phyloP scores from a whole-genome alignment of 345 rosid species.

The Acer yangbiense region DNA sequence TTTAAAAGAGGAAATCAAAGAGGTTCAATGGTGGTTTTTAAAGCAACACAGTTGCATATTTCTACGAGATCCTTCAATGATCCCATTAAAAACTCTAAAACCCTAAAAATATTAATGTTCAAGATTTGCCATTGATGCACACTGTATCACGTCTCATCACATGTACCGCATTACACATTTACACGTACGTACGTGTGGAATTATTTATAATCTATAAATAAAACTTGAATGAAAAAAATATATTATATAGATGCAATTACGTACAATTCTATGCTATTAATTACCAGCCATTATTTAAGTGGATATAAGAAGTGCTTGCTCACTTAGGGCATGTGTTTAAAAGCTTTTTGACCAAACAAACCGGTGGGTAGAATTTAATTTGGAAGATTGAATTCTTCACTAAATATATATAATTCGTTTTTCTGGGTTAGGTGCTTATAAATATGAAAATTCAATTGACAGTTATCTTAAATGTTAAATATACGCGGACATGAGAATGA shows the following conservation, averaged over 20 bases:
- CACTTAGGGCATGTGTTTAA: background rate
- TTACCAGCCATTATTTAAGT: background rate
- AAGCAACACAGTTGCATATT: constrained; percentile 22
- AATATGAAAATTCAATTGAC: background rate
- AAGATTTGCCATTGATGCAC: background rate
- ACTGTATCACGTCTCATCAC: background rate
- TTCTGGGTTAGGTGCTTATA: too few relatives aligned
- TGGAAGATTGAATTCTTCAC: background rate
- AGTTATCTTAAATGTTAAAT: background rate
- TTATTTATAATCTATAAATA: too few relatives aligned
- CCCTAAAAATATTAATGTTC: constrained; percentile 8
- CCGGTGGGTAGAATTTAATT: background rate
- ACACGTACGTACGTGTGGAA: background rate
- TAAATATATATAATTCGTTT: background rate
- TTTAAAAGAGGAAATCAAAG: constrained; percentile 21
- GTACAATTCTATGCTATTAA: background rate
- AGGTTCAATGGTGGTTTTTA: constrained; percentile 24
- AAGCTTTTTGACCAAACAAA: background rate
- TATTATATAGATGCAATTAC: too few relatives aligned
- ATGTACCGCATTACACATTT: too few relatives aligned
- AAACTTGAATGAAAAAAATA: background rate
- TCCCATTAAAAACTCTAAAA: constrained; percentile 12
- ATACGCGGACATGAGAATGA: background rate
- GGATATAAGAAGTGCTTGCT: background rate
- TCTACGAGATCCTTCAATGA: constrained; percentile 28